Evolutionary conservation across 2,329 filamentous ascomycete species (phyloP), one percentile per base, ranked within the genome.

Genomic region (Ophiostoma angusticollis): DNA sequence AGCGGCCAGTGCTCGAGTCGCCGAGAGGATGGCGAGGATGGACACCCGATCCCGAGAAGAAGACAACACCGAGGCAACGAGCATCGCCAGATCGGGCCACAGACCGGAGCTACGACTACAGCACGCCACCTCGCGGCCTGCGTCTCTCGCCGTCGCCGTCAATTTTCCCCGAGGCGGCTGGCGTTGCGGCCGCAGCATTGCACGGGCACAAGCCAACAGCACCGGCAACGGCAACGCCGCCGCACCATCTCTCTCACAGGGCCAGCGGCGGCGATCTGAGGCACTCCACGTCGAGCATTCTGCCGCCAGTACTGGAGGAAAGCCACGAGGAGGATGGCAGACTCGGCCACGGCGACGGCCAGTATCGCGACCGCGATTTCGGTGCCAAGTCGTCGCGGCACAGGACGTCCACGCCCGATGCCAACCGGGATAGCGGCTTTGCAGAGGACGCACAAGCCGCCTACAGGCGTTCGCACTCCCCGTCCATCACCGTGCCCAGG

Each of bases 221-320:
- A 23, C 33, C 37, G 7, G 11, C 23, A 6, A 24, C 27, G 27
- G 14, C 30, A 12, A 14, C 17, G 31, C 8, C 19, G 9, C 9
- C 12, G 1, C 39, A 34, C 4, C 24, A 40, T n/a, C 17, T 43
- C 8, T 3, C 18, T 13, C 44, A 37, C 19, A 41, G 41, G 33
- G 6, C 22, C 17, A 44, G 42, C 34, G 29, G 22, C 11, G 33
- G 40, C 13, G 46, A 48, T 12, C 31, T 44, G 24, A 24, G 44
- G 24, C 42, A 40, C n/a, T 42, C 45, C 8, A 19, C 42, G 16
- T 56, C 61, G 6, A 59, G 62, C 39, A 56, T 56, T n/a, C 52
- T 76, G 33, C 60, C 70, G 4, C 64, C 68, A 0, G 70, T 76
- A 4, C 60, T 62, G 47, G 70, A 67, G 45, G 65, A 76, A 48